These are phyloP conservation scores for Picochlorum sp. DNA, from an alignment of 139 green algal species.

Conservation along the genomic window DNA sequence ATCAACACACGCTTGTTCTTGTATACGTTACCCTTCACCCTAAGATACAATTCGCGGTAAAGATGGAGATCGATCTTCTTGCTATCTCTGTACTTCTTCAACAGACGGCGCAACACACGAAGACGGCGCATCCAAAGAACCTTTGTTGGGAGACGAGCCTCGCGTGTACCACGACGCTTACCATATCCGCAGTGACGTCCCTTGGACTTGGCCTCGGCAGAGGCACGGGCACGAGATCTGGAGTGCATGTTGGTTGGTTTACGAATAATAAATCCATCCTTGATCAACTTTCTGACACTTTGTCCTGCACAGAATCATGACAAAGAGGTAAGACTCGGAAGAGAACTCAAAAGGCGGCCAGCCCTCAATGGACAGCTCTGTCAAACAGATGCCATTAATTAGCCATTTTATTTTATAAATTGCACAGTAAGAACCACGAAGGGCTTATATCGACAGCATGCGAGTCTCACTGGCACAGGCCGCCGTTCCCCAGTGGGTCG, in stretches of 20 bases:
- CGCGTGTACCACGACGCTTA: conserved; percentile 96
- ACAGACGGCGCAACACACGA: conserved; percentile 65
- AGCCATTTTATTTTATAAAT: background rate
- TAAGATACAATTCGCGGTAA: conserved; percentile 85
- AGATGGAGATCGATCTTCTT: conserved; percentile 99
- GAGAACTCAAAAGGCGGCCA: background rate
- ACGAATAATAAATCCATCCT: conserved; percentile 97
- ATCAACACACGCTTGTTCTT: conserved; percentile 99
- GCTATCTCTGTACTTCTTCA: conserved; percentile 95
- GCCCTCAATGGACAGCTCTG: too few species aligned
- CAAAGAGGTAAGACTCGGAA: background rate
- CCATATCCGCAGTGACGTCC: conserved; percentile 96
- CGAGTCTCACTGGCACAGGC: too few species aligned
- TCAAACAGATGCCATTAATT: background rate
- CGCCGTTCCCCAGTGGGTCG: too few species aligned
- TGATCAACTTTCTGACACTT: conserved; percentile 98
- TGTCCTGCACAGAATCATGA: conserved; percentile 71
- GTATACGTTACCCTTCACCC: conserved; percentile 99
- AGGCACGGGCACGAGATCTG: conserved; percentile 60
- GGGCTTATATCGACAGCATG: too few species aligned
- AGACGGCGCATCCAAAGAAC: conserved; percentile 16
- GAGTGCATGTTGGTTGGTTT: conserved; percentile 98
- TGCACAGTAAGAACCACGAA: background rate
- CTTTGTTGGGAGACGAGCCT: conserved; percentile 53
- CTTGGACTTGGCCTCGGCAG: conserved; percentile 92